Evolutionary conservation across 2,329 filamentous ascomycete species (phyloP).

Genomic region (Colletotrichum camelliae): DNA sequence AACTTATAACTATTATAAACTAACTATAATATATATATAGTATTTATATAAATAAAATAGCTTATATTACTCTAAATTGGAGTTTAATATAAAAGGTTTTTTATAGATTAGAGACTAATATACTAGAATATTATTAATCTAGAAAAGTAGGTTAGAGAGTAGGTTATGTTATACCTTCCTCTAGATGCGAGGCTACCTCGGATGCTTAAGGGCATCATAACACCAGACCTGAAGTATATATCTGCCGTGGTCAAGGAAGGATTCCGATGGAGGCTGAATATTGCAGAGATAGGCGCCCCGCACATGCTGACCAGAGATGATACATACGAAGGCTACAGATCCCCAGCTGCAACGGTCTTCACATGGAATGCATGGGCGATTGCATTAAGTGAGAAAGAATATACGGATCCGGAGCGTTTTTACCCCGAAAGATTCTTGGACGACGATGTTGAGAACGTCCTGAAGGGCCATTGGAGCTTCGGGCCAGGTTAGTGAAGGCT

Average conservation of each 20-base stretch:
- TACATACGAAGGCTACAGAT: not conserved
- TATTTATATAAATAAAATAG: too few relatives aligned
- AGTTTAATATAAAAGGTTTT: too few relatives aligned
- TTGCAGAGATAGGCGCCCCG: not conserved
- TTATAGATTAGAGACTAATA: too few relatives aligned
- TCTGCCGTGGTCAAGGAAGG: not conserved
- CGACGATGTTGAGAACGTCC: not conserved
- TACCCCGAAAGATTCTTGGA: not conserved
- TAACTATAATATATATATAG: too few relatives aligned
- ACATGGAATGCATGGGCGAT: not conserved
- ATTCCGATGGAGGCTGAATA: not conserved
- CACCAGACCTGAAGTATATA: not conserved
- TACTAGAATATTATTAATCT: too few relatives aligned
- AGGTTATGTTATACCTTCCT: too few relatives aligned
- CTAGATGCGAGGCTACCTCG: too few relatives aligned
- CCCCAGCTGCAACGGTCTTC: not conserved
- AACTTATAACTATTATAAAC: too few relatives aligned
- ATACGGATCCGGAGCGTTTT: not conserved
- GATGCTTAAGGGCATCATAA: too few relatives aligned
- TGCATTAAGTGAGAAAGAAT: not conserved
- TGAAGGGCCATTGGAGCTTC: not conserved
- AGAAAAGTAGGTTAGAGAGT: too few relatives aligned
- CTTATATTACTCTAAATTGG: too few relatives aligned
- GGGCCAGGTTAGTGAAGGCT: not conserved
- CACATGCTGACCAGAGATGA: not conserved